Evolutionary conservation across 352 stramenopile genomes (phyloP).

Genomic region (Globisporangium okanoganense): DNA sequence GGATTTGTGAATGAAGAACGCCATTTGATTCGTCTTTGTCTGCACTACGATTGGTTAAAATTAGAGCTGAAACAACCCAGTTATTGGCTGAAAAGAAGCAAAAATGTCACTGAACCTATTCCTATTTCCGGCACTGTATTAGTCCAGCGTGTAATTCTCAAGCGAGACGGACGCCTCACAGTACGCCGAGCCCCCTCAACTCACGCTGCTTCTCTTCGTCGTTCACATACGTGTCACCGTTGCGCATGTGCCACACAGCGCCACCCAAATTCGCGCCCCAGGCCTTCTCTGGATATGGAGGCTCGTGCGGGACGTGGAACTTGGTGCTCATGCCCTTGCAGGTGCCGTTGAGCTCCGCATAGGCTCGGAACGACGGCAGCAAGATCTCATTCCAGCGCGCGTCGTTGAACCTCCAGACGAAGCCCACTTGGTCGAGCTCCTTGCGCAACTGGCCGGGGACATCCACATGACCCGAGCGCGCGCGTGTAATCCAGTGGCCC

Average conservation of each 20-base stretch:
- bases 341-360: conserved; percentile 47
- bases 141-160: too few relatives aligned
- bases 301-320: conserved; percentile 58
- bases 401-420: conserved; percentile 75
- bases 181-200: conserved; percentile 49
- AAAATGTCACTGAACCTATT: too few relatives aligned
- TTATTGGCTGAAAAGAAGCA: too few relatives aligned
- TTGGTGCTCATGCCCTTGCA: conserved; percentile 72
- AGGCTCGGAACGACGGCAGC: conserved; percentile 60
- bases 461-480: conserved; percentile 39
- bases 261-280: conserved; percentile 78
- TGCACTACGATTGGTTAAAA: too few relatives aligned
- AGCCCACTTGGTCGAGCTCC: conserved; percentile 58
- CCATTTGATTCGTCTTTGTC: too few relatives aligned
- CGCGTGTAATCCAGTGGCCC: conserved; percentile 71
- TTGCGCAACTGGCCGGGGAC: conserved; percentile 35
- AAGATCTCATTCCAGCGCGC: conserved; percentile 61
- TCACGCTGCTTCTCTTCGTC: conserved; percentile 61
- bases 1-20: too few relatives aligned
- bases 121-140: too few relatives aligned
- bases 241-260: conserved; percentile 81
- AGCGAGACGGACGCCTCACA: conserved; percentile 20
- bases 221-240: conserved; percentile 73
- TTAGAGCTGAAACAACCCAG: too few relatives aligned
- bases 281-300: conserved; percentile 46